phyloP scores from a whole-genome alignment of 2,329 filamentous ascomycete species.

The Talaromyces sp. region DNA sequence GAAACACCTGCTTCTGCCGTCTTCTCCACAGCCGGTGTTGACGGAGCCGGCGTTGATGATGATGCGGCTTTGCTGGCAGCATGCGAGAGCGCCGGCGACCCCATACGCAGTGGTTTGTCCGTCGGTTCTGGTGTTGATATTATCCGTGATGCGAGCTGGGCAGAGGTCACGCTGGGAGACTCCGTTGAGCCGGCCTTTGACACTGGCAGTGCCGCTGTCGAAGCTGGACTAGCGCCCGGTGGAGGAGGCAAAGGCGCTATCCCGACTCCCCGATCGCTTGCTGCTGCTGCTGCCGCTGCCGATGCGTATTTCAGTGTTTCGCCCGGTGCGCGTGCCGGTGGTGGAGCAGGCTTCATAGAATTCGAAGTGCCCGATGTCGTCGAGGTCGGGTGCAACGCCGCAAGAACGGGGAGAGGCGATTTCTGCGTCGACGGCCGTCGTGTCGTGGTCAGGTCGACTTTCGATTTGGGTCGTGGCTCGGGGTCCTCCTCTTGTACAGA shows the following conservation, averaged over 20 bases:
- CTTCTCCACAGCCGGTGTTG: slow-evolving; percentile 45
- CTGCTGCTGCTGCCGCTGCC: slow-evolving; percentile 86
- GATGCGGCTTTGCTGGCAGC: slow-evolving; percentile 36
- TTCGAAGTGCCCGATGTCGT: slow-evolving; percentile 46
- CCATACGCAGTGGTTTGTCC: slow-evolving; percentile 43
- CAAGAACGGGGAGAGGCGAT: slow-evolving; percentile 86
- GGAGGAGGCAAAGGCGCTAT: slow-evolving; percentile 92
- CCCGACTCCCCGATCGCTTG: slow-evolving; percentile 79
- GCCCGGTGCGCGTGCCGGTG: slow-evolving; percentile 77
- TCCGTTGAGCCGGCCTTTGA: slow-evolving; percentile 53
- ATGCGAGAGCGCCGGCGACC: slow-evolving; percentile 46
- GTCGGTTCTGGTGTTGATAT: slow-evolving; percentile 32
- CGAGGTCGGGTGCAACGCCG: slow-evolving; percentile 69
- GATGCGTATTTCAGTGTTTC: slow-evolving; percentile 96
- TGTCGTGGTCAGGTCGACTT: slow-evolving; percentile 53
- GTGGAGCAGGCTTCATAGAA: slow-evolving; percentile 86
- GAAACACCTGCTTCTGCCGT: slow-evolving; percentile 36
- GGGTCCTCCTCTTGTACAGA: slow-evolving; percentile 71
- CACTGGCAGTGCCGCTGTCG: slow-evolving; percentile 45
- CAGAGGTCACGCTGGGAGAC: slow-evolving; percentile 49
- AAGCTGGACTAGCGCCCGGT: slow-evolving; percentile 57
- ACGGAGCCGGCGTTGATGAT: slow-evolving; percentile 41
- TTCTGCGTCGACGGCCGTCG: slow-evolving; percentile 86
- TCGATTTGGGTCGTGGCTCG: slow-evolving; percentile 58
- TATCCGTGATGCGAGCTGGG: slow-evolving; percentile 43